Base-by-base conservation (phyloP, 768 basidiomycete species). In the Tylopilus cervinicoccineus region DNA sequence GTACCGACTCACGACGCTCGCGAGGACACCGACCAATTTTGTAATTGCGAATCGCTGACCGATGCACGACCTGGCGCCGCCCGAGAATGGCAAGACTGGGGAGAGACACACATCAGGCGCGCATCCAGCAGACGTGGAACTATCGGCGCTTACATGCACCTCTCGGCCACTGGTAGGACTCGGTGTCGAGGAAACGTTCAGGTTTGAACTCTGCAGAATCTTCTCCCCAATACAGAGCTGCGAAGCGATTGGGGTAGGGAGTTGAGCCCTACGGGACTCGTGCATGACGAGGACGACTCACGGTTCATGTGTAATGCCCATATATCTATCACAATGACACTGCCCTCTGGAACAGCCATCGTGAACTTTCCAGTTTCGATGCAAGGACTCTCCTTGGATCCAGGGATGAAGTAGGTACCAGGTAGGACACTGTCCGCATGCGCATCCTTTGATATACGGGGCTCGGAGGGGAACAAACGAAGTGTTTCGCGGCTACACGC, bases 181-280 rank as follows among this genome's bases (percentile, higher is more conserved):
- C 69, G 0, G 74, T 77, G 43, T 79, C 77, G 23, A 80, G 66
- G 57, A 79, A 80, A 0, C 75, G 70, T 38, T 75, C 74, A 0
- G 77, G 77, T 38, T 62, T 76, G 65, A 77, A 80, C 17, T 70
- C 68, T 10, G 50, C 59, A 0, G 47, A 65, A 44, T 79, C 76
- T 12, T 67, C 58, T 6, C 78, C 78, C 78, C 78, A 79, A 38
- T 75, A 68, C 16, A 76, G 60, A 3, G 74, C 78, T 80, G 38
- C 8, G n/a, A 11, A 1, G 7, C n/a, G n/a, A n/a, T n/a, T 4
- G 7, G 3, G 23, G 5, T 22, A 8, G 23, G 6, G 20, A 26
- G 12, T 13, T 36, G 10, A 40, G 29, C 7, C 26, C 6, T 14
- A 27, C 19, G 5, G 32, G 10, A 23, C 36, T 33, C 12, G 16